These are phyloP conservation scores for Capsicum chinense DNA, from an alignment of 257 asterid species.

Conservation along the genomic window DNA sequence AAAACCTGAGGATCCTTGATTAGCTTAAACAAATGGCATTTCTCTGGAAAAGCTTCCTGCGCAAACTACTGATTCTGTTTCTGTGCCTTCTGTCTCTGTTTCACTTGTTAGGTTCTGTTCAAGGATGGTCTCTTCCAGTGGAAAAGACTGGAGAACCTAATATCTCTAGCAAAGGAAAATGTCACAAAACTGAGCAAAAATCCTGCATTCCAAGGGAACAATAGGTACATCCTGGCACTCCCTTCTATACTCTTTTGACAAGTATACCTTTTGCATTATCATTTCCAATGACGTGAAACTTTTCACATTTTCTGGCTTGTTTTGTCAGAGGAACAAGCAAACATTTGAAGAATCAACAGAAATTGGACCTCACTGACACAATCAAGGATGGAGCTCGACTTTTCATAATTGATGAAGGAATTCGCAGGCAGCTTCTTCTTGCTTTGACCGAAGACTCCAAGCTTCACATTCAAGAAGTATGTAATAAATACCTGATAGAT, in stretches of 20 bases:
- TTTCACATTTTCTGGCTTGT: constrained; percentile 5
- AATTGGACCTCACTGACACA: constrained; percentile 93
- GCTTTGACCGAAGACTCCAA: constrained; percentile 98
- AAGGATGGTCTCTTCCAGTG: constrained; percentile 98
- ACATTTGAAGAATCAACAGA: constrained; percentile 51
- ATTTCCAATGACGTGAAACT: constrained; percentile 12
- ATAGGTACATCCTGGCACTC: constrained; percentile 28
- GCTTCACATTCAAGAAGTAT: constrained; percentile 94
- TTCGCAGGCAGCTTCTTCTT: constrained; percentile 95
- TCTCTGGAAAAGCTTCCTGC: constrained; percentile 25
- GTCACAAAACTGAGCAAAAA: constrained; percentile 91
- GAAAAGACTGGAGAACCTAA: constrained; percentile 96
- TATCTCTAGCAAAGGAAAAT: constrained; percentile 93
- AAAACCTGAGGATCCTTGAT: constrained; percentile 15
- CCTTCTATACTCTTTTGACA: constrained; percentile 7
- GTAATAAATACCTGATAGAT: constrained; percentile 26
- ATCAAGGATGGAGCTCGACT: constrained; percentile 98
- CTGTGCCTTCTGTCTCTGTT: constrained; percentile 22
- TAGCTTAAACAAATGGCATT: constrained; percentile 21
- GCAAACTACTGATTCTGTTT: not conserved
- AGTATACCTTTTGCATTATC: constrained; percentile 12
- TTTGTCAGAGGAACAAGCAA: constrained; percentile 56
- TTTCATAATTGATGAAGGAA: constrained; percentile 83
- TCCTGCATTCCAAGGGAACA: constrained; percentile 79
- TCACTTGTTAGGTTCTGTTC: constrained; percentile 77